Evolutionary conservation across 2,329 filamentous ascomycete genomes (phyloP).

Genomic region (Penicillium sp.): DNA sequence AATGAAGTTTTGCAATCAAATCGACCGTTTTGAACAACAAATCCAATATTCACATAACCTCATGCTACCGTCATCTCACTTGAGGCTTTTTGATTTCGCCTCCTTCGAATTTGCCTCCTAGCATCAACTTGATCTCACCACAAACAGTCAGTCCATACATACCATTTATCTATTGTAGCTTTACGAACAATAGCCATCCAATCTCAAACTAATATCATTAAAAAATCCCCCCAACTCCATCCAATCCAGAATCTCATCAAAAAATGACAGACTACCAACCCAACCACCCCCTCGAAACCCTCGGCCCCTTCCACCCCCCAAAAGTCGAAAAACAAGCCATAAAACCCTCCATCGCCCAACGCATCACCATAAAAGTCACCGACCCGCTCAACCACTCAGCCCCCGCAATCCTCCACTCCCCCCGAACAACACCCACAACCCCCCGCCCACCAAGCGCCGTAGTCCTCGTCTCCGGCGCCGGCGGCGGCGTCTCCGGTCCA

Average conservation of each 20-base stretch:
- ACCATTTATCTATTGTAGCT: not conserved
- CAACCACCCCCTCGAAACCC: constrained; percentile 11
- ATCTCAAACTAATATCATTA: not conserved
- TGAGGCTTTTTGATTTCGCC: not conserved
- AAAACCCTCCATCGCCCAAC: constrained; percentile 19
- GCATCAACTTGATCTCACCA: constrained; percentile 1
- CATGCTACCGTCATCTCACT: not conserved
- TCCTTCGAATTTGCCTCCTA: not conserved
- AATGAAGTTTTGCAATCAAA: not conserved
- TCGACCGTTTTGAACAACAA: not conserved
- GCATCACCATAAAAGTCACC: constrained; percentile 26
- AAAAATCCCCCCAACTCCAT: not conserved
- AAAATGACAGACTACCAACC: constrained; percentile 13
- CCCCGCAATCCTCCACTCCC: constrained; percentile 42
- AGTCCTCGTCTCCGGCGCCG: constrained; percentile 42
- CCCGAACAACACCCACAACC: constrained; percentile 32
- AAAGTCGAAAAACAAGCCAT: constrained; percentile 16
- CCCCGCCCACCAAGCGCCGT: constrained; percentile 30
- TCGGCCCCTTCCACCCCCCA: constrained; percentile 25
- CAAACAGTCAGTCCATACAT: not conserved
- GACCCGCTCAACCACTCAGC: constrained; percentile 34
- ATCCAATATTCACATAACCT: not conserved
- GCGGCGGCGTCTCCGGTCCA: constrained; percentile 50
- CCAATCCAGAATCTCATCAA: not conserved
- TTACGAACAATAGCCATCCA: not conserved